Base-by-base conservation (phyloP, 1,284 basidiomycete species). In the Papiliotrema fonsecae region DNA sequence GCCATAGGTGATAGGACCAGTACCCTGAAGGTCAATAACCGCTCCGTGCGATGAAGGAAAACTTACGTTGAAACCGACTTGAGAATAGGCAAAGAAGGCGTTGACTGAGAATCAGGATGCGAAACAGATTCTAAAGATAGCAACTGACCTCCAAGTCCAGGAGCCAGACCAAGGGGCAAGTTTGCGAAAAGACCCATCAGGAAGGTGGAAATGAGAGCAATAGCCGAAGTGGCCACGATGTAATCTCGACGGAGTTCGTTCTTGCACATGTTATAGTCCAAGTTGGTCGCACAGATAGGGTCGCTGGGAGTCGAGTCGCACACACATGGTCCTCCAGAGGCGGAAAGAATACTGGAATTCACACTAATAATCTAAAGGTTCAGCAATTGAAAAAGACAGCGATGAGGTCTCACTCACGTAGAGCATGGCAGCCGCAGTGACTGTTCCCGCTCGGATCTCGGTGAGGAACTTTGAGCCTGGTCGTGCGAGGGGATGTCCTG, bases 11-110 rank as follows among this genome's bases (percentile, higher is more conserved):
- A 90, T 83, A 42, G 81, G 78, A 19, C 89, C 89, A 21, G 79
- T 67, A 11, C 65, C 67, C 48, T 60, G 22, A 34, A 25, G 11
- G n/a, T 27, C 34, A 30, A 45, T 45, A n/a, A n/a, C n/a, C 18
- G 22, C 34, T 5, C 11, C 27, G 18, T 16, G 31, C 36, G 16
- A 32, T 22, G 14, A 19, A 28, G 26, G 19, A 10, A 3, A 6
- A 34, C 51, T 77, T 9, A 87, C 87, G 58, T 88, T 83, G 71
- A 82, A 84, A 7, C 89, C 89, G 38, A 92, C 89, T 36, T 92
- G 82, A 18, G 87, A 88, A 74, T 88, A 91, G 18, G 89, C 80
- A 70, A 93, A 91, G 84, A 91, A 92, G 24, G 88, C 88, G 67
- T 91, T 91, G 34, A 90, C 75, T 61, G 62, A 62, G 28, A 11